Percentiles rank a stretch among this genome's conserved stretches.
These are phyloP conservation scores for Hyaloperonospora arabidopsidis DNA, from an alignment of 352 stramenopile genomes.

Conservation along the genomic window DNA sequence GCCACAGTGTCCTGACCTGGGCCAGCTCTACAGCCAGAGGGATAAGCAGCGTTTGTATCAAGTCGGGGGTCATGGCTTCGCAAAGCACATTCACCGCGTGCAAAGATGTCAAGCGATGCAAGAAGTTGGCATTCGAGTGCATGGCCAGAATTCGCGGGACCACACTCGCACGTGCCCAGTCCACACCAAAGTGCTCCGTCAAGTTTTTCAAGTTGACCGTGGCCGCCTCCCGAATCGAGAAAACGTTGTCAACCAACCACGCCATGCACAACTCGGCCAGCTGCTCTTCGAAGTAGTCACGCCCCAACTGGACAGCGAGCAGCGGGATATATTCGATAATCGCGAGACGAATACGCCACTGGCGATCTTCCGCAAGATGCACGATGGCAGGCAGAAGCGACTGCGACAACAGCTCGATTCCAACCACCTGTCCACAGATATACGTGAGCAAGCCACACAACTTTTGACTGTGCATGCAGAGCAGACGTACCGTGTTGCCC, in stretches of 20 bases:
- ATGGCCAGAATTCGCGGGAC: slow-evolving; percentile 93
- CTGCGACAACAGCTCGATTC: slow-evolving; percentile 93
- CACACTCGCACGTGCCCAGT: slow-evolving; percentile 92
- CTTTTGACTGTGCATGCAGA: not conserved
- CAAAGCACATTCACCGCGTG: slow-evolving; percentile 82
- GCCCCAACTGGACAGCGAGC: slow-evolving; percentile 92
- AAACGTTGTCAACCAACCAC: slow-evolving; percentile 96
- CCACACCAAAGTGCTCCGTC: slow-evolving; percentile 91
- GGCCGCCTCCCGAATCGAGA: slow-evolving; percentile 94
- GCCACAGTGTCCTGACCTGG: slow-evolving; percentile 41
- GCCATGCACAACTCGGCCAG: slow-evolving; percentile 92
- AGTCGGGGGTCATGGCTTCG: slow-evolving; percentile 64
- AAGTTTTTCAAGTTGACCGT: slow-evolving; percentile 93
- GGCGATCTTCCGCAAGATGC: slow-evolving; percentile 95
- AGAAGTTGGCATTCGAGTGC: slow-evolving; percentile 89
- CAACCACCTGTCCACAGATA: slow-evolving; percentile 81
- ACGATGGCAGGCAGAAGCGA: slow-evolving; percentile 96
- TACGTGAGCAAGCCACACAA: slow-evolving; percentile 3
- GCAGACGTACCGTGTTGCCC: slow-evolving; percentile 83
- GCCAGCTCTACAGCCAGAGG: slow-evolving; percentile 90
- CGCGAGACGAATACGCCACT: slow-evolving; percentile 96
- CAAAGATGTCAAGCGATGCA: slow-evolving; percentile 90
- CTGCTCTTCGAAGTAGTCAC: slow-evolving; percentile 94
- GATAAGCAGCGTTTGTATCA: slow-evolving; percentile 83
- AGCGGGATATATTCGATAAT: slow-evolving; percentile 99